A percentile compares a stretch with the other conserved stretches of the same genome.
Conservation (phyloP, 495 filamentous ascomycete genomes). For the Penicillium lagena region DNA sequence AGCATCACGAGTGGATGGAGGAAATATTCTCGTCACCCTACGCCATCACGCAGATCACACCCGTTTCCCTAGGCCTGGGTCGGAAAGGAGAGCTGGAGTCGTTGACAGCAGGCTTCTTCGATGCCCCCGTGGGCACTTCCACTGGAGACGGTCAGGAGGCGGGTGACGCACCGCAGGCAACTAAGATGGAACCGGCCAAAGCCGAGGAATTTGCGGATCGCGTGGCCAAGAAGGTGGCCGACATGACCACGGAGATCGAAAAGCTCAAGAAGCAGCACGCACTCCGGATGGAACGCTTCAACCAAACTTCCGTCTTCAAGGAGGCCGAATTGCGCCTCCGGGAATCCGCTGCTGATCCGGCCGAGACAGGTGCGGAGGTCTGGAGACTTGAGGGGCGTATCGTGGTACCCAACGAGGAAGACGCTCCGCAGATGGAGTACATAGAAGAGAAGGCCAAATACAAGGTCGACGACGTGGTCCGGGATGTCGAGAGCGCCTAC, state of each 20-base stretch:
- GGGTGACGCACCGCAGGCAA: conserved; percentile 44
- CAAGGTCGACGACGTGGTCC: conserved; percentile 54
- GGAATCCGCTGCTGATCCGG: conserved; percentile 43
- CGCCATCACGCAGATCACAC: conserved; percentile 72
- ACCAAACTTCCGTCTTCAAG: conserved; percentile 55
- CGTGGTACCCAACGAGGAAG: conserved; percentile 42
- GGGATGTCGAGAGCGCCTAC: conserved; percentile 49
- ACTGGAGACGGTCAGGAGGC: conserved; percentile 29
- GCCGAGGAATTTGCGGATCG: conserved; percentile 73
- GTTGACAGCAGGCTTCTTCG: conserved; percentile 74
- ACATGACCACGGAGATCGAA: conserved; percentile 72
- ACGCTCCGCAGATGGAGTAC: conserved; percentile 26
- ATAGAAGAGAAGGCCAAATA: conserved; percentile 41
- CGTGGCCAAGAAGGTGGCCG: conserved; percentile 55
- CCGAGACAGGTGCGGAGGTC: conserved; percentile 47
- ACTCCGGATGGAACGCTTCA: conserved; percentile 65
- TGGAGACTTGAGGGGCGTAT: conserved; percentile 59
- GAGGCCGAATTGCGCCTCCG: conserved; percentile 54
- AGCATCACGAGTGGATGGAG: conserved; percentile 99
- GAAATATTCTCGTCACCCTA: conserved; percentile 90
- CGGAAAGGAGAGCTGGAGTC: conserved; percentile 76
- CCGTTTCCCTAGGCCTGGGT: conserved; percentile 80
- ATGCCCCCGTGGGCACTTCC: conserved; percentile 42
- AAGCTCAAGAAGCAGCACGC: conserved; percentile 73
- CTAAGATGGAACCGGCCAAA: conserved; percentile 58